Percentiles rank a stretch among this genome's conserved stretches.
phyloP scores from a whole-genome alignment of 805 yeast species.

The Starmerella davenportii region DNA sequence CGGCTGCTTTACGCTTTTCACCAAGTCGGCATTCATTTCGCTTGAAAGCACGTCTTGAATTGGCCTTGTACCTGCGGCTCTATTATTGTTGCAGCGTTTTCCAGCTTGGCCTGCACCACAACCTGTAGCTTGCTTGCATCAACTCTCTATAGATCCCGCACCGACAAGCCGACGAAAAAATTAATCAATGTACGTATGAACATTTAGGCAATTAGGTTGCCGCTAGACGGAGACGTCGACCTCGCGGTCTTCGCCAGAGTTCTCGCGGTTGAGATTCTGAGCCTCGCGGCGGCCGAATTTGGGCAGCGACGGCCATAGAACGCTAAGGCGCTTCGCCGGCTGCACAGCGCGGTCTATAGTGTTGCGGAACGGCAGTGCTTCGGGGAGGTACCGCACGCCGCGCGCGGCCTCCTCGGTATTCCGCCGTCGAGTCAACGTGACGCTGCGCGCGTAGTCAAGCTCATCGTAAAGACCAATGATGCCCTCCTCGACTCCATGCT shows the following conservation, averaged over 20 bases:
- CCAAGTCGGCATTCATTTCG: slow-evolving; percentile 92
- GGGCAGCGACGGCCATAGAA: slow-evolving; percentile 6
- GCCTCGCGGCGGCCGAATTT: slow-evolving; percentile 10
- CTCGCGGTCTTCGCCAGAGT: slow-evolving; percentile 1
- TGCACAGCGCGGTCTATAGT: neutral
- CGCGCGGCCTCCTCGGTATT: slow-evolving; percentile 6
- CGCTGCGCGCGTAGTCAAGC: slow-evolving; percentile 38
- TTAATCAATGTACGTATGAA: no score
- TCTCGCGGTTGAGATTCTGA: slow-evolving; percentile 1
- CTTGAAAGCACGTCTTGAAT: slow-evolving; percentile 35
- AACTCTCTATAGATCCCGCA: no score
- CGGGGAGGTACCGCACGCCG: neutral
- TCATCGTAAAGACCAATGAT: slow-evolving; percentile 62
- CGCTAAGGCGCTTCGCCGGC: neutral
- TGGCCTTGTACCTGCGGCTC: no score
- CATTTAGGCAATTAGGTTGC: no score
- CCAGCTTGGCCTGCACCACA: no score
- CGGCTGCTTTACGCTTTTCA: slow-evolving; percentile 74
- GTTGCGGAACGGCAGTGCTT: neutral
- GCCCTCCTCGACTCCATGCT: slow-evolving; percentile 66
- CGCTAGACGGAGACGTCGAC: slow-evolving; percentile 11
- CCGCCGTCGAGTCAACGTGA: slow-evolving; percentile 10
- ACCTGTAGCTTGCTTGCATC: no score
- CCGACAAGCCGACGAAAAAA: no score
- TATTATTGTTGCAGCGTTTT: no score